Evolutionary conservation across 1,284 basidiomycete genomes (phyloP).

Genomic region (Entoloma clypeatum): DNA sequence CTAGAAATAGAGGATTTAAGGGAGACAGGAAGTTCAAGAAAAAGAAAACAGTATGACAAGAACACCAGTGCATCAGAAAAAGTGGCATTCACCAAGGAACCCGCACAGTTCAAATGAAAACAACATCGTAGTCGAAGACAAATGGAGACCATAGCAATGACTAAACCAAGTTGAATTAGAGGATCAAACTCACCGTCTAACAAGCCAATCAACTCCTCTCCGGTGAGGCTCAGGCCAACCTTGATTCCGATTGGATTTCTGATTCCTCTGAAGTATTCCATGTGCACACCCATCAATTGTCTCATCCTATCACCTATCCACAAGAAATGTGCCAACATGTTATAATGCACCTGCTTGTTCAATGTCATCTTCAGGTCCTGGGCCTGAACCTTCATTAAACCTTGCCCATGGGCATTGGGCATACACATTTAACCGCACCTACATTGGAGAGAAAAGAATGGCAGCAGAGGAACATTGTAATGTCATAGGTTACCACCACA

Average conservation of each 20-base stretch:
- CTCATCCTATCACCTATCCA: slow-evolving; percentile 99
- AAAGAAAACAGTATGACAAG: slow-evolving; percentile 3
- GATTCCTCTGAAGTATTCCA: slow-evolving; percentile 94
- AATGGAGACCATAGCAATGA: not conserved
- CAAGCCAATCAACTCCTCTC: slow-evolving; percentile 77
- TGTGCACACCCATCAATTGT: slow-evolving; percentile 90
- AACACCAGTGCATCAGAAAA: not conserved
- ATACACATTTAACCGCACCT: not conserved
- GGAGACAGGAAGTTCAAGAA: slow-evolving; percentile 3
- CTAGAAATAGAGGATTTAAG: slow-evolving; percentile 35
- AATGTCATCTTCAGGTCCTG: slow-evolving; percentile 2
- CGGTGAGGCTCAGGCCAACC: slow-evolving; percentile 85
- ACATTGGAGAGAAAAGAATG: slow-evolving; percentile 5
- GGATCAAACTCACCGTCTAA: slow-evolving; percentile 61
- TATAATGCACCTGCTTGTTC: slow-evolving; percentile 58
- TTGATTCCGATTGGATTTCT: slow-evolving; percentile 97
- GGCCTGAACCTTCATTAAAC: not conserved
- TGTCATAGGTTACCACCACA: too few relatives aligned
- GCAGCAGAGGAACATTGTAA: not conserved
- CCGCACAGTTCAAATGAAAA: too few relatives aligned
- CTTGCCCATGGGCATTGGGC: not conserved
- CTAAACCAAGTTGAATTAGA: not conserved
- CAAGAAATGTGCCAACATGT: slow-evolving; percentile 89
- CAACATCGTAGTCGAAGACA: not conserved
- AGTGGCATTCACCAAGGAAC: not conserved